These are phyloP conservation scores for Dactylellina cionopaga DNA, from an alignment of 2,329 filamentous ascomycete species.

Conservation along the genomic window DNA sequence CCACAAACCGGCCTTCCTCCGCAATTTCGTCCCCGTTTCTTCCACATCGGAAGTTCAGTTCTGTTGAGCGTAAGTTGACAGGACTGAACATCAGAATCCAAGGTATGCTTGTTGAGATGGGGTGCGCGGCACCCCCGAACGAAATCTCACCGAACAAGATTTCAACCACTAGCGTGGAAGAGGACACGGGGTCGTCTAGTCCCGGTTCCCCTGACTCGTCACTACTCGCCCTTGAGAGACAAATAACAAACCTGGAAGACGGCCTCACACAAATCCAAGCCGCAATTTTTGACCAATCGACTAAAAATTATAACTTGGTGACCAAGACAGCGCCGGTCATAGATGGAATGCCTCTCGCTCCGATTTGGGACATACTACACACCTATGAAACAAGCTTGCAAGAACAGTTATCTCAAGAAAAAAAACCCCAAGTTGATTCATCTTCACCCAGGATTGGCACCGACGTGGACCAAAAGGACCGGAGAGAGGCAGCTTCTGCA, in stretches of 20 bases:
- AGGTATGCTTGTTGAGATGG: slow-evolving; percentile 72
- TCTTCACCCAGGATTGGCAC: no score
- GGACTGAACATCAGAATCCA: slow-evolving; percentile 74
- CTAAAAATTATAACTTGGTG: slow-evolving; percentile 53
- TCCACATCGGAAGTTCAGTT: slow-evolving; percentile 57
- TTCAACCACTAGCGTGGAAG: neutral
- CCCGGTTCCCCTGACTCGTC: neutral
- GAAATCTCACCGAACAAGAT: neutral
- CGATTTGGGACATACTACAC: neutral
- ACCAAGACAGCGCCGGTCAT: slow-evolving; percentile 58
- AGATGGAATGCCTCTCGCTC: slow-evolving; percentile 28
- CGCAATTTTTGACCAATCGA: neutral
- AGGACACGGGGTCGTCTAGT: neutral
- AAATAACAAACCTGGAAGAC: slow-evolving; percentile 74
- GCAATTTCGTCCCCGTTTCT: neutral
- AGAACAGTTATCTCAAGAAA: neutral
- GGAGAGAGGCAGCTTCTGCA: no score
- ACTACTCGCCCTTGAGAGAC: slow-evolving; percentile 67
- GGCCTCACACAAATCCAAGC: slow-evolving; percentile 66
- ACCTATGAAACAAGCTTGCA: neutral
- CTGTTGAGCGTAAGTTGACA: slow-evolving; percentile 73
- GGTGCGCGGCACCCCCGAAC: slow-evolving; percentile 58
- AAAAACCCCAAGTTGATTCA: neutral
- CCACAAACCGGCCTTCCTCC: neutral
- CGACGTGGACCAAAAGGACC: no score